Evolutionary conservation across 768 basidiomycete species (phyloP).

Genomic region (Hericium coralloides): DNA sequence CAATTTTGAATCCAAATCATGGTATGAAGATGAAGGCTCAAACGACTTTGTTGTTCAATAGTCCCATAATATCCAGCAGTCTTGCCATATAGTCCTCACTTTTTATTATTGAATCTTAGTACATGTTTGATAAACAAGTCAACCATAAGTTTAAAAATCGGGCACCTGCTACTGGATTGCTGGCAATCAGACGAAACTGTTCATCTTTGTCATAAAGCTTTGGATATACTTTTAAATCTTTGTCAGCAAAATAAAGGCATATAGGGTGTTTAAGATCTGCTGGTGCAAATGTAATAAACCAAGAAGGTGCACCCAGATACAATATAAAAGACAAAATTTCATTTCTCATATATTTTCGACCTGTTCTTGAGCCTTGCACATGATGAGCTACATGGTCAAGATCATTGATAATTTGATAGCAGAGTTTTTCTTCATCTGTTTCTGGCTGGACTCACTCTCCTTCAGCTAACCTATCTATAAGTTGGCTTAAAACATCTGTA

Average conservation of each 20-base stretch:
- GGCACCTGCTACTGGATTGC: conserved; percentile 13
- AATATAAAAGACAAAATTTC: conserved; percentile 14
- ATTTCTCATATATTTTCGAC: conserved; percentile 9
- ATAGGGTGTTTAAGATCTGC: conserved; percentile 14
- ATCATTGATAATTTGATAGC: conserved; percentile 6
- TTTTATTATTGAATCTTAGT: background rate
- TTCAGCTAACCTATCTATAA: background rate
- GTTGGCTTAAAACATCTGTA: background rate
- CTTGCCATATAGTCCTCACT: conserved; percentile 10
- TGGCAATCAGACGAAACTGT: background rate
- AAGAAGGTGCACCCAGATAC: conserved; percentile 9
- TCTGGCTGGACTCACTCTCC: conserved; percentile 1
- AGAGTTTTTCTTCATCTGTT: conserved; percentile 2
- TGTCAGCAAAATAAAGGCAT: conserved; percentile 11
- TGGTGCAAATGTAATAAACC: conserved; percentile 18
- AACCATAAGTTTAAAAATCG: conserved; percentile 13
- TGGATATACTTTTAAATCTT: background rate
- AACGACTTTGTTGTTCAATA: conserved; percentile 7
- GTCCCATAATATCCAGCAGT: conserved; percentile 16
- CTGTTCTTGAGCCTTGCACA: conserved; percentile 11
- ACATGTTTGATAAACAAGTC: conserved; percentile 9
- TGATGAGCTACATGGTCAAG: conserved; percentile 9
- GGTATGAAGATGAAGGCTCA: conserved; percentile 14
- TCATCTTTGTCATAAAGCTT: background rate
- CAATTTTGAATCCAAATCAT: conserved; percentile 10